Evolutionary conservation across 352 stramenopile species (phyloP), one percentile per base, ranked within the genome.

Genomic region (Phytophthora multivora): DNA sequence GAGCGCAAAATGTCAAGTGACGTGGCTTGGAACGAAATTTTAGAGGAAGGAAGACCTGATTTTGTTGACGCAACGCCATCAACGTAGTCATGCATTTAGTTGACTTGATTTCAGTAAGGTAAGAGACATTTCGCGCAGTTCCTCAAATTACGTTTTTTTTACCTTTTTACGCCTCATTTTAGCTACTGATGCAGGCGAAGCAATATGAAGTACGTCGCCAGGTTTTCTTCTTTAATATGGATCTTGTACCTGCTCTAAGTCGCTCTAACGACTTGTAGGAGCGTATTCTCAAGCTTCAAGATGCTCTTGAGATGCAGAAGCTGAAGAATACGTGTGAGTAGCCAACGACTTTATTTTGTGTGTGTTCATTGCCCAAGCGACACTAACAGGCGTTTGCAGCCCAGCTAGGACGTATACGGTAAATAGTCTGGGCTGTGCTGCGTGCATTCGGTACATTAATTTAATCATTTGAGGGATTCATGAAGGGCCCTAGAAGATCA

Each of bases 291-390:
- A 92, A 92, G 66, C 73, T 92, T 16, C 80, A 92, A 52, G 83
- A 92, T 76, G 80, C 80, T 18, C 56, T 92, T 18, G 83, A 89
- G 58, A 70, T 90, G 56, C 83, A 92, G 47, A 90, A 92, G 53
- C 79, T 92, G 53, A 92, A 90, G 69, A 92, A 89, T 54, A 89
- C 66, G 10, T 92, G 83, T 90, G 56, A 42, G 73, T 68, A 16
- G 16, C 4, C 4, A 28, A 4, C 42, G 16, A 13, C n/a, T n/a
- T 1, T 10, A 18, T n/a, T 43, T 21, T n/a, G n/a, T n/a, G n/a
- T 43, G 1, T 21, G 26, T 51, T 12, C 12, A n/a, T 12, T 15
- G 47, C 36, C 49, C 1, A n/a, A 19, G 49, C 2, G 12, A 53
- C 19, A 12, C 23, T 46, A 16, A 48, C 9, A 10, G n/a, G 31